These are phyloP conservation scores for Cryptococcus sp. DNA, from an alignment of 1,284 basidiomycete genomes.

Conservation along the genomic window DNA sequence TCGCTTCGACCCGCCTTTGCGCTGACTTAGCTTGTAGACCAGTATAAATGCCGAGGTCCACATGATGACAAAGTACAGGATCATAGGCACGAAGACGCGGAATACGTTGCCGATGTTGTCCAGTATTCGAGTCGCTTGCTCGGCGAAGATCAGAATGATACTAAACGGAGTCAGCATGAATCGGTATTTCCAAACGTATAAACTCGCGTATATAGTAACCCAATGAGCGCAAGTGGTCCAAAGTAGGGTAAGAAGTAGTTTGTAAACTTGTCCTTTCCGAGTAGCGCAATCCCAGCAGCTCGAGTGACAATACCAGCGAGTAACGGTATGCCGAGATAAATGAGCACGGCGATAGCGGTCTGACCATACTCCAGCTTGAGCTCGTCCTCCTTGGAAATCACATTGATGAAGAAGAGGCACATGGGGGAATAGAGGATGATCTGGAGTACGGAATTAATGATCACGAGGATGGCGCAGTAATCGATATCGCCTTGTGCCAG, in stretches of 20 bases:
- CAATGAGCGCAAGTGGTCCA: constrained; percentile 69
- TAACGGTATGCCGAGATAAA: constrained; percentile 73
- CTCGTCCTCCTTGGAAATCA: constrained; percentile 59
- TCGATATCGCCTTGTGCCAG: constrained; percentile 73
- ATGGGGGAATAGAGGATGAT: constrained; percentile 76
- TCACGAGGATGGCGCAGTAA: constrained; percentile 70
- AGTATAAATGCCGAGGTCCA: constrained; percentile 67
- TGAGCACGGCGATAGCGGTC: constrained; percentile 70
- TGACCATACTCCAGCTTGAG: constrained; percentile 66
- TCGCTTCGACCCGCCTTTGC: constrained; percentile 17
- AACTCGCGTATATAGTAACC: constrained; percentile 60
- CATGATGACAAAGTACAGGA: constrained; percentile 77
- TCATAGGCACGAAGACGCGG: constrained; percentile 74
- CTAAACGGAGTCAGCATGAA: constrained; percentile 35
- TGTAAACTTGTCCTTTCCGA: constrained; percentile 60
- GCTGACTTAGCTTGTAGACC: constrained; percentile 58
- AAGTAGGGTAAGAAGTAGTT: constrained; percentile 68
- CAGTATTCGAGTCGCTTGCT: constrained; percentile 65
- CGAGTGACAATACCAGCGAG: constrained; percentile 70
- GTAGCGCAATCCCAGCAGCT: constrained; percentile 57
- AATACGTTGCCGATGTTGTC: constrained; percentile 71
- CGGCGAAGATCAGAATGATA: constrained; percentile 69
- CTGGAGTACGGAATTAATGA: constrained; percentile 65
- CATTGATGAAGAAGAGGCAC: constrained; percentile 72
- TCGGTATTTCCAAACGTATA: neutral